Base-by-base conservation (phyloP, 192 early-diverging fungal genomes). In the Tieghemiomyces parasiticus region DNA sequence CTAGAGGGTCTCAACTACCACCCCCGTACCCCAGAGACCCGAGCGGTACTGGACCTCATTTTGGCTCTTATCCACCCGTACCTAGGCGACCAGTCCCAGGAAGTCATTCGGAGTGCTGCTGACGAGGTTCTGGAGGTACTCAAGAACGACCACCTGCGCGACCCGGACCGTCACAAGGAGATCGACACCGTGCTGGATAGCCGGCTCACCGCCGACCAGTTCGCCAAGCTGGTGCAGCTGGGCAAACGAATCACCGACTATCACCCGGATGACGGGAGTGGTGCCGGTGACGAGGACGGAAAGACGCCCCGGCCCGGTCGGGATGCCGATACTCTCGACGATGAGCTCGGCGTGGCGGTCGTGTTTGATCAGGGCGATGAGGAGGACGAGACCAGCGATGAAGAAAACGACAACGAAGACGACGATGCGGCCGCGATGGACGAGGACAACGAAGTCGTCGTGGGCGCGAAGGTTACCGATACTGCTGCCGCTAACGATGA, bases 241-340 rank as follows among this genome's bases (percentile, higher is more conserved):
- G 90, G 90, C 19, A 93, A 93, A 62, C 87, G 91, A 60, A 90
- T 99, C 51, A 95, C 93, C 4, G 96, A 99, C 63, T 99, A 88
- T 50, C 49, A 77, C 9, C 59, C 66, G 3, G 78, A 63, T n/a
- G 77, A 77, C 9, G 78, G 65, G 25, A 70, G 70, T 2, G 79
- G 76, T 3, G 71, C 66, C 10, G 67, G 71, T 63, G 77, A 67
- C 30, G 77, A 71, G 3, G 89, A 85, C 44, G n/a, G n/a, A n/a
- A n/a, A n/a, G n/a, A n/a, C n/a, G n/a, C n/a, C n/a, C n/a, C 79
- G 80, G 44, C 77, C 73, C 33, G 74, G 72, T 25, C 75, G 71
- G 30, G 69, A 61, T 9, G 75, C 66, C 6, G 83, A 68, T 50
- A 81, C 75, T 4, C 80, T 79, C 32, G 95, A 93, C 46, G 91